Conservation (phyloP, 192 early-diverging fungal species). For the Coemansia sp. region DNA sequence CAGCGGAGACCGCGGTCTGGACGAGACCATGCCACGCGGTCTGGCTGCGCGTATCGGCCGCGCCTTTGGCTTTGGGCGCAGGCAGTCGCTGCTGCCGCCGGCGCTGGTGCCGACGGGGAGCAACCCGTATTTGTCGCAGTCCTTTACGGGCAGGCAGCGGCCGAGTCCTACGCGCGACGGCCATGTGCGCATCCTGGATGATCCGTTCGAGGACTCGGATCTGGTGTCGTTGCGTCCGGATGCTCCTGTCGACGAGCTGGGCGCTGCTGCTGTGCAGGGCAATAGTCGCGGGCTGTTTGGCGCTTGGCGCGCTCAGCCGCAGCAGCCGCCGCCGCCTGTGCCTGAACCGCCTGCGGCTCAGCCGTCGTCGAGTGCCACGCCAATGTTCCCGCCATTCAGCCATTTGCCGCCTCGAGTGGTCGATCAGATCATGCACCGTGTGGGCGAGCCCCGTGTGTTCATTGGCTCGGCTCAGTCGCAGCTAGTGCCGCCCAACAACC, state of each 20-base stretch:
- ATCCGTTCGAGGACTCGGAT: background rate
- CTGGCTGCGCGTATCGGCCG: background rate
- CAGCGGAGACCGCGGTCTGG: slow-evolving; percentile 39
- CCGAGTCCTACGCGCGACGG: background rate
- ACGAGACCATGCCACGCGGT: background rate
- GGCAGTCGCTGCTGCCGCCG: background rate
- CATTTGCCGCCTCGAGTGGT: slow-evolving; percentile 45
- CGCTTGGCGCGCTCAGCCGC: background rate
- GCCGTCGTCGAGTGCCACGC: slow-evolving; percentile 7
- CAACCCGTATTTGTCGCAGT: background rate
- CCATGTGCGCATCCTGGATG: background rate
- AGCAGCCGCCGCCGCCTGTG: background rate
- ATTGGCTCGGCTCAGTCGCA: slow-evolving; percentile 37
- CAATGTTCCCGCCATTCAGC: slow-evolving; percentile 58
- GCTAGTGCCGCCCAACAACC: slow-evolving; percentile 32
- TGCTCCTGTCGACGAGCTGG: background rate
- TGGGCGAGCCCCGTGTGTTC: slow-evolving; percentile 54
- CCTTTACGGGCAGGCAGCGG: background rate
- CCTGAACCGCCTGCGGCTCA: background rate
- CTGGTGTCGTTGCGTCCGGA: background rate
- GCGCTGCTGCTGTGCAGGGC: background rate
- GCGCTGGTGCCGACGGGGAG: background rate
- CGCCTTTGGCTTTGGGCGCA: slow-evolving; percentile 1
- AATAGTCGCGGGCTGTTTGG: background rate
- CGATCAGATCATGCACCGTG: slow-evolving; percentile 47